These are phyloP conservation scores for Scheffersomyces insectosa DNA, from an alignment of 1,139 yeast genomes.

Conservation along the genomic window DNA sequence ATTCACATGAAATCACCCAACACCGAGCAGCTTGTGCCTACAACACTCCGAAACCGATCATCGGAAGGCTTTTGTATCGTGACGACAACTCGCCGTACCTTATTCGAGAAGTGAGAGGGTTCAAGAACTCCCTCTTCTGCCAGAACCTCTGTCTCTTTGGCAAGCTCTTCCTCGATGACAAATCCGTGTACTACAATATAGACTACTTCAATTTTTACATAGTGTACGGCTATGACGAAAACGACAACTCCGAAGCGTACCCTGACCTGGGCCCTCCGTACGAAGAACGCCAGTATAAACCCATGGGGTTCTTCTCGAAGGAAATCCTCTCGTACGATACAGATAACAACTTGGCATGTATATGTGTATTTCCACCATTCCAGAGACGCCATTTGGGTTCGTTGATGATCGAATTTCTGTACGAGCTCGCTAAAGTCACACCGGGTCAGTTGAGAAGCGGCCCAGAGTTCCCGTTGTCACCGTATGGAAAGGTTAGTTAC, in stretches of 20 bases:
- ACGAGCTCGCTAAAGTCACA: conserved; percentile 58
- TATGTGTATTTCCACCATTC: conserved; percentile 88
- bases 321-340: conserved; percentile 82
- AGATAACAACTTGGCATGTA: conserved; percentile 82
- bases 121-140: conserved; percentile 62
- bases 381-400: conserved; percentile 81
- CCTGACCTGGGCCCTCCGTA: conserved; percentile 1
- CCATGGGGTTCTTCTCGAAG: conserved; percentile 92
- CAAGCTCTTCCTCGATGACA: conserved; percentile 86
- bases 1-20: conserved; percentile 30
- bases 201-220: conserved; percentile 81
- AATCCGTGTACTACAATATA: conserved; percentile 79
- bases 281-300: conserved; percentile 28
- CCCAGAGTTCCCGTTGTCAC: conserved; percentile 89
- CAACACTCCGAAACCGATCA: conserved; percentile 32
- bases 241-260: conserved; percentile 20
- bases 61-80: conserved; percentile 71
- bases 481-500: conserved; percentile 75
- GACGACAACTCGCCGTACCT: conserved; percentile 49
- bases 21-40: conserved; percentile 51
- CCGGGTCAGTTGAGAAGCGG: conserved; percentile 64
- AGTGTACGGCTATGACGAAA: conserved; percentile 50
- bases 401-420: conserved; percentile 78
- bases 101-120: conserved; percentile 69
- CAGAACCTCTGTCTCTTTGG: conserved; percentile 85